A percentile compares a stretch with the other conserved stretches of the same genome.
These are phyloP conservation scores for Penstemon davidsonii DNA, from an alignment of 257 asterid species.

Conservation along the genomic window DNA sequence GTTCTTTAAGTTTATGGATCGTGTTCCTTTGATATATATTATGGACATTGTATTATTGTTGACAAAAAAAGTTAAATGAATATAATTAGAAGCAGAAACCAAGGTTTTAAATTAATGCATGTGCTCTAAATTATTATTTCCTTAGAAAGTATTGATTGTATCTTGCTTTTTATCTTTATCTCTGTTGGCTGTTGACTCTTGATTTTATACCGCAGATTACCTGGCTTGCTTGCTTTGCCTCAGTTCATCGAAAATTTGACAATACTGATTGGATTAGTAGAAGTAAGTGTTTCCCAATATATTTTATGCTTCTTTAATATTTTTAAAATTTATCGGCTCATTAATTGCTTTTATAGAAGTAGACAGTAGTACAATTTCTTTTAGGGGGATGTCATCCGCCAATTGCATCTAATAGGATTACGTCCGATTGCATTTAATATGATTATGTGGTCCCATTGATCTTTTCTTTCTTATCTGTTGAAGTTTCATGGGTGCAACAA, in stretches of 20 bases:
- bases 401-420: not conserved
- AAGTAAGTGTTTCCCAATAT: not conserved
- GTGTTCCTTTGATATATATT: not conserved
- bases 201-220: slow-evolving; percentile 10
- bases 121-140: not conserved
- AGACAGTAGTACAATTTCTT: not conserved
- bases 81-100: not conserved
- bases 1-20: not conserved
- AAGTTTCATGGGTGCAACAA: not conserved
- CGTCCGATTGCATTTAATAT: not conserved
- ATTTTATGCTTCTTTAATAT: no score
- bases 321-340: not conserved
- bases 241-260: not conserved
- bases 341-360: not conserved
- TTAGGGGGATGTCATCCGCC: not conserved
- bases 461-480: not conserved
- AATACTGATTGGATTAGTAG: not conserved
- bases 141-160: not conserved
- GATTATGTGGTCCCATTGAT: not conserved
- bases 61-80: not conserved
- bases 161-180: not conserved
- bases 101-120: not conserved
- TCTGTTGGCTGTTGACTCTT: not conserved
- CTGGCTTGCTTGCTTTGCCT: not conserved
- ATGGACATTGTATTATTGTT: not conserved